A percentile compares a stretch with the other conserved stretches of the same genome.
These are phyloP conservation scores for Setaria italica DNA, from an alignment of 202 grass and related monocot genomes.

Conservation along the genomic window DNA sequence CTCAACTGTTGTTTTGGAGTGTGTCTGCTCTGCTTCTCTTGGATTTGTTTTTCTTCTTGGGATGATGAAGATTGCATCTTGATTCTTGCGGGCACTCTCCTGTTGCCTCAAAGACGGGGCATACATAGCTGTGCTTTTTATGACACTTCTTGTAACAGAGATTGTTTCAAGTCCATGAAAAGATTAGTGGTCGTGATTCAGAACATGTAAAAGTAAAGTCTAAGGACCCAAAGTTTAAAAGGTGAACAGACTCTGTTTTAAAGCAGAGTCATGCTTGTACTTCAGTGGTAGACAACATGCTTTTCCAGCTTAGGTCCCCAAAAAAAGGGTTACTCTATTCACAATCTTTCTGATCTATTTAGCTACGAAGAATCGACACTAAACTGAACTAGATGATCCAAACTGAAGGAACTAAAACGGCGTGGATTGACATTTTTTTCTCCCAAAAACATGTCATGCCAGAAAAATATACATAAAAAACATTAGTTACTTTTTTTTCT, in stretches of 20 bases:
- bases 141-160: conserved; percentile 79
- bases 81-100: conserved; percentile 78
- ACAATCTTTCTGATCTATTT: background rate
- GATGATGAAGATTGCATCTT: conserved; percentile 96
- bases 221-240: conserved; percentile 43
- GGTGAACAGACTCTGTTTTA: conserved; percentile 1
- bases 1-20: conserved; percentile 66
- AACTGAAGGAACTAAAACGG: background rate
- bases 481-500: background rate
- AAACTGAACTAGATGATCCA: conserved; percentile 1
- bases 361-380: conserved; percentile 30
- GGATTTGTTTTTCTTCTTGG: conserved; percentile 71
- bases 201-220: conserved; percentile 22
- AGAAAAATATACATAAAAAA: background rate
- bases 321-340: background rate
- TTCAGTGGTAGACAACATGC: background rate
- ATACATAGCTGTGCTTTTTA: conserved; percentile 94
- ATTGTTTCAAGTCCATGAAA: conserved; percentile 63
- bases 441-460: background rate
- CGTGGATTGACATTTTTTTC: background rate
- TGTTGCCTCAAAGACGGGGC: conserved; percentile 75
- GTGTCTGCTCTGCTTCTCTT: conserved; percentile 56
- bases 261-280: conserved; percentile 19
- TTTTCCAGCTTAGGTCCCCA: conserved; percentile 11
- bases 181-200: conserved; percentile 52